Evolutionary conservation across 495 filamentous ascomycete genomes (phyloP), one percentile per base, ranked within the genome.

Genomic region (Neurospora sp.): DNA sequence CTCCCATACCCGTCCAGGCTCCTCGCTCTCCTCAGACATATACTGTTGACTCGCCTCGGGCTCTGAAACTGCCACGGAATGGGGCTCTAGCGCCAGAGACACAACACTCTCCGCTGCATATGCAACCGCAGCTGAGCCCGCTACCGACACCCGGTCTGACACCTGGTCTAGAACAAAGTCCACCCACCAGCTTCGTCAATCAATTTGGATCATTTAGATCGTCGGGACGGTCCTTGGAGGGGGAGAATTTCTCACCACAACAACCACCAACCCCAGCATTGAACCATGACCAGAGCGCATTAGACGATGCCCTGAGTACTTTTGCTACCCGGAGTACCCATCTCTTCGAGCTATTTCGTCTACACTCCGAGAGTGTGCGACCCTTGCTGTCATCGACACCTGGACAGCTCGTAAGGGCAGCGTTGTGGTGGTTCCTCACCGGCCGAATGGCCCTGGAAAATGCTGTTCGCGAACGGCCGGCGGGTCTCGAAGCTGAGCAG

Each of bases 341-440:
- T 77, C 85, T 93, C 75, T 87, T 88, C 71, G 87, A 88, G 73
- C 82, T 93, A 7, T 93, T 96, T 77, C 82, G 85, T 38, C 80
- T 91, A 14, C 90, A 93, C 68, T 90, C 92, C 4, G 91, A 95
- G 76, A 85, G 87, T 53, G 86, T 88, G n/a, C 88, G 87, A 71
- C 89, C 91, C 0, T 68, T 91, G n/a, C 80, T 84, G 71, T 85
- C 85, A 70, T 89, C 86, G 12, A 85, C 85, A 9, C 84, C 88
- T 3, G 81, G 87, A 22, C 88, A 93, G 76, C 89, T 94, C 84
- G 84, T 92, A 14, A 83, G 90, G 73, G 90, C 88, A 61, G 89
- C 88, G 20, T 79, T 91, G 3, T 97, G 94, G 94, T 97, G 94
- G 94, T 97, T 97, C 76, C 77, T 96, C 72, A 89, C 86, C 42